Evolutionary conservation across 148 eudicot species (phyloP).

Genomic region (Nyssa sinensis): DNA sequence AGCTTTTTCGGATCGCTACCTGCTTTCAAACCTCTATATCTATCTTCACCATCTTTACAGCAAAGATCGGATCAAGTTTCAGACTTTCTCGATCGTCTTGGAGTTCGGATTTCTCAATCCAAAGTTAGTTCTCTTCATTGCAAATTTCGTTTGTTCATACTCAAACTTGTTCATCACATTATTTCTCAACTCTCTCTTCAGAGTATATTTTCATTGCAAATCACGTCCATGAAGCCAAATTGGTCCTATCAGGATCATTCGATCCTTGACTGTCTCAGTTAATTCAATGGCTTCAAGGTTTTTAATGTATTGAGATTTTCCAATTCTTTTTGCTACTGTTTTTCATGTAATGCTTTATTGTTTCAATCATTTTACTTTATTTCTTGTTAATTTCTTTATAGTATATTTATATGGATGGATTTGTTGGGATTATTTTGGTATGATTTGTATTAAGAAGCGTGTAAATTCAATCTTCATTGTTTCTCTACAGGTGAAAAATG

Average conservation of each 20-base stretch:
- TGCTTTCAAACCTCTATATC: neutral
- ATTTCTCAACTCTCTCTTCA: neutral
- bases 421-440: neutral
- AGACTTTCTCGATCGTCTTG: neutral
- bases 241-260: neutral
- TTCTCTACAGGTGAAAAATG: constrained; percentile 40
- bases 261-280: neutral
- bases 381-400: neutral
- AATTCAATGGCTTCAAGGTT: neutral
- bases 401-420: neutral
- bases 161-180: neutral
- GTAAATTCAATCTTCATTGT: neutral
- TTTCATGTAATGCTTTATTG: neutral
- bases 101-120: constrained; percentile 9
- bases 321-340: neutral
- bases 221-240: neutral
- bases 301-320: neutral
- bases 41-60: neutral
- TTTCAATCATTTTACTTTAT: neutral
- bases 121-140: neutral
- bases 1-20: constrained; percentile 16
- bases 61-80: constrained; percentile 4
- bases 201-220: neutral
- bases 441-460: neutral
- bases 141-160: no score